These are phyloP conservation scores for Ophiosphaerella narmari DNA, from an alignment of 2,329 filamentous ascomycete species.

Conservation along the genomic window DNA sequence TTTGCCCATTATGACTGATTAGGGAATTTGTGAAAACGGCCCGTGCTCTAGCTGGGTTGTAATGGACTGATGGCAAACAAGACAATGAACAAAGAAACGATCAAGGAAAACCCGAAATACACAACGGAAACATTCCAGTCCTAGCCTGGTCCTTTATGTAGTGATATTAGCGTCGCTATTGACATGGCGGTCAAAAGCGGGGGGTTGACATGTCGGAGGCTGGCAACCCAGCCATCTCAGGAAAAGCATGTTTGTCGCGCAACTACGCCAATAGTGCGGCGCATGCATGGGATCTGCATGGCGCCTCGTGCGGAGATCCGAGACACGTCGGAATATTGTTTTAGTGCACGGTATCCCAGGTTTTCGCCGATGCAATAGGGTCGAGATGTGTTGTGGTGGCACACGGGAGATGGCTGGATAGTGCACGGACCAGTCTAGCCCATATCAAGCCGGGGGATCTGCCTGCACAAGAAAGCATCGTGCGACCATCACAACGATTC, in stretches of 20 bases:
- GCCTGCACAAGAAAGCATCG: conserved; percentile 6
- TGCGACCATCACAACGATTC: conserved; percentile 8
- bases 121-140: conserved; percentile 13
- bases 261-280: conserved; percentile 18
- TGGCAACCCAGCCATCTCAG: conserved; percentile 27
- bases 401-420: neutral
- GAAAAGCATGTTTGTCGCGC: conserved; percentile 32
- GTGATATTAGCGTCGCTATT: neutral
- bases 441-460: neutral
- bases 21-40: conserved; percentile 3
- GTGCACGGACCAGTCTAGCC: conserved; percentile 11
- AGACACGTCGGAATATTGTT: conserved; percentile 17
- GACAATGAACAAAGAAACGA: conserved; percentile 6
- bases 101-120: conserved; percentile 9
- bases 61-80: neutral
- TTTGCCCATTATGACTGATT: conserved; percentile 20
- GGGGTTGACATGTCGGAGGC: conserved; percentile 22
- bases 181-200: conserved; percentile 16
- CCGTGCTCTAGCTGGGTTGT: conserved; percentile 16
- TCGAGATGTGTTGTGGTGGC: conserved; percentile 8
- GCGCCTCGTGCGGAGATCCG: conserved; percentile 11
- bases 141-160: conserved; percentile 15
- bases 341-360: conserved; percentile 7
- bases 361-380: conserved; percentile 1
- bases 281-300: conserved; percentile 21